Base-by-base conservation (phyloP, 352 stramenopile genomes). In the Pythium phragmitis region DNA sequence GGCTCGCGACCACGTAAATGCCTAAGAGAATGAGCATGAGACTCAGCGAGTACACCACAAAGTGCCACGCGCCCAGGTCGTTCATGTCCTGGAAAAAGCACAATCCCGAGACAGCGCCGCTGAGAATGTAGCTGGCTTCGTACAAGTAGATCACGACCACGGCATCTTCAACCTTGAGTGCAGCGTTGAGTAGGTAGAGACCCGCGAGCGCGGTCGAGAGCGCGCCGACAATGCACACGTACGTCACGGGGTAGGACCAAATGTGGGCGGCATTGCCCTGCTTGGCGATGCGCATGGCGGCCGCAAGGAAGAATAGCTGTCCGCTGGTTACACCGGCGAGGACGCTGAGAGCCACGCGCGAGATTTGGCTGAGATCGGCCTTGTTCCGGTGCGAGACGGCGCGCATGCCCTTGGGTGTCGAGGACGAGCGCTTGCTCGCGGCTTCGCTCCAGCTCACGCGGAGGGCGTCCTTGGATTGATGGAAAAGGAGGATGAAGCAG, bases 121-220 rank as follows among this genome's bases (percentile, higher is more conserved):
- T 54, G 58, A 91, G 68, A 62, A 94, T 90, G 67, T 92, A 89
- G 61, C 80, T 91, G 19, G 82, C 82, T 53, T 94, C 82, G 67
- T 94, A 94, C 7, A 94, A 59, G 30, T 92, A 92, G 54, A 94
- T 92, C 7, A 94, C 82, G 63, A 92, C 82, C 2, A 94, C 80
- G 0, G 82, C 85, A 45, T 94, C 85, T 59, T 94, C 84, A 16
- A 91, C 81, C n/a, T 87, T 81, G 17, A 94, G 82, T 13, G 85
- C 82, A 26, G 85, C 79, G 33, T 92, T 94, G 14, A 94, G 71
- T 17, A 94, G 49, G 48, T 91, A 90, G 5, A 94, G 58, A 0
- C 85, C 85, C 16, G 82, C 65, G 1, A 92, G 49, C n/a, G 82
- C 85, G 47, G 80, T 89, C 3, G 68, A 72, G 21, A 94, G 66